Evolutionary conservation across 768 basidiomycete genomes (phyloP).

Genomic region (Russula emetica): DNA sequence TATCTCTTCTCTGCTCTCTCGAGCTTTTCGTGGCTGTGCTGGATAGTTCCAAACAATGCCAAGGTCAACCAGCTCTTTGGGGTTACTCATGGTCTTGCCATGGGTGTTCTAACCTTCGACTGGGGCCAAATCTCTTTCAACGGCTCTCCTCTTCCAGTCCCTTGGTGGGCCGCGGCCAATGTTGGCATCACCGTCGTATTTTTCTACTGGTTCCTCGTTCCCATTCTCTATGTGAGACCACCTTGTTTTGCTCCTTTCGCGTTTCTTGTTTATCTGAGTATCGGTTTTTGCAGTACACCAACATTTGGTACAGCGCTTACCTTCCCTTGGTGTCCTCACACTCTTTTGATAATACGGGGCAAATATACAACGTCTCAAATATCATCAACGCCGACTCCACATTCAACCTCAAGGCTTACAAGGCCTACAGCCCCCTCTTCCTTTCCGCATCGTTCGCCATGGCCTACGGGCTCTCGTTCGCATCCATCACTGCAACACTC

Average conservation of each 20-base stretch:
- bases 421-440: conserved; percentile 57
- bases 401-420: conserved; percentile 53
- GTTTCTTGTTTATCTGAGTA: neutral
- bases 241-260: neutral
- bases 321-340: conserved; percentile 53
- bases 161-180: conserved; percentile 83
- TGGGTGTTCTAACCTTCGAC: conserved; percentile 77
- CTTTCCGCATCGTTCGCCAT: conserved; percentile 68
- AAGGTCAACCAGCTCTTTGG: conserved; percentile 75
- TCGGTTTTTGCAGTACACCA: conserved; percentile 33
- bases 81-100: conserved; percentile 41
- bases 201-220: conserved; percentile 67
- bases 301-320: conserved; percentile 28
- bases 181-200: conserved; percentile 56
- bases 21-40: conserved; percentile 48
- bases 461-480: conserved; percentile 76
- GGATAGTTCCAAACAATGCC: conserved; percentile 69
- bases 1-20: conserved; percentile 31
- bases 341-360: conserved; percentile 64
- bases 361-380: conserved; percentile 50
- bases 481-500: conserved; percentile 70
- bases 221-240: conserved; percentile 46
- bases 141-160: conserved; percentile 67
- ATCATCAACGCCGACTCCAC: conserved; percentile 53
- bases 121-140: conserved; percentile 75